Evolutionary conservation across 2,329 filamentous ascomycete species (phyloP), one percentile per base, ranked within the genome.

Genomic region (Paradendryphiella salina): DNA sequence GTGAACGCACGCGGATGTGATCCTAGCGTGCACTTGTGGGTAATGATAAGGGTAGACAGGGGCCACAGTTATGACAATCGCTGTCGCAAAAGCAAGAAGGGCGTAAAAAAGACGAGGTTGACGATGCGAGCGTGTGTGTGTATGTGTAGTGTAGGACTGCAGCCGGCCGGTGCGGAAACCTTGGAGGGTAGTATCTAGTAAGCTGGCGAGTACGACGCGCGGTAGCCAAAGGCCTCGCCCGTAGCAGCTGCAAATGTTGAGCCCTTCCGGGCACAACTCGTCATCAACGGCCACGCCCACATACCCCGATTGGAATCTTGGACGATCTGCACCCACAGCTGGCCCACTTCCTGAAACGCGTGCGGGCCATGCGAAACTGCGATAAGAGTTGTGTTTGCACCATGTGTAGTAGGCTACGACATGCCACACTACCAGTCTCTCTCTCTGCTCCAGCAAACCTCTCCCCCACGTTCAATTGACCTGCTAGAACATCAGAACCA

Each of bases 11-110:
- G 29, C 23, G 23, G 18, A 23, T 11, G 44, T 39, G 44, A 46
- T 46, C 44, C 35, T 26, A 32, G 50, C 48, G 54, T 46, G 49
- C 36, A 17, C 51, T 50, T 46, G 53, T 56, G 55, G 50, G 49
- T 54, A 57, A 57, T 49, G 49, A 58, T 44, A 54, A 57, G 49
- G 51, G 50, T 51, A 48, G 55, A 57, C 49, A 36, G 33, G 21
- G 15, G n/a, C 23, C 10, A 36, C 23, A 15, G 14, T 34, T 29
- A 50, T 21, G 15, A 37, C 40, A 37, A 35, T 20, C 7, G 28
- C 5, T 18, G 50, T 48, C 46, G 40, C 40, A 47, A 39, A 28
- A 33, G 47, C 18, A 49, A 36, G 18, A 39, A 23, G 14, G 5
- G 34, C 15, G 34, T 42, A 26, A 17, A 40, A 31, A 26, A 38